Percentiles rank a stretch among this genome's conserved stretches.
Conservation (phyloP, 1,284 basidiomycete genomes). For the Boletus sp. region DNA sequence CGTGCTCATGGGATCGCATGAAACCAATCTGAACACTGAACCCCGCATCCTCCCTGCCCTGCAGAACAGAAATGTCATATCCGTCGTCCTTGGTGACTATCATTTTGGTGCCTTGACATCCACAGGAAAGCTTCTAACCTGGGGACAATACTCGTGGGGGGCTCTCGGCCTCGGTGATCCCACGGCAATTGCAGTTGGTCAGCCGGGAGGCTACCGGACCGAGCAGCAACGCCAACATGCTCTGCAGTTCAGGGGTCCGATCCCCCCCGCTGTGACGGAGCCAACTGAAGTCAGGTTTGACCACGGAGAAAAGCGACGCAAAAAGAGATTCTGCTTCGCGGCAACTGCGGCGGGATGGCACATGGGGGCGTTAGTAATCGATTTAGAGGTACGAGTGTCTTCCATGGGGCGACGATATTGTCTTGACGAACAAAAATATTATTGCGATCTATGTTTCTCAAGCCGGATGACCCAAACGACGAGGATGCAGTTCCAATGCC, state of each 20-base stretch:
- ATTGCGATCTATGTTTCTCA: neutral
- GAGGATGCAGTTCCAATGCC: slow-evolving; percentile 23
- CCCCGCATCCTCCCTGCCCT: slow-evolving; percentile 69
- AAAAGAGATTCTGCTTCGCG: slow-evolving; percentile 71
- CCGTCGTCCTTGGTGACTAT: slow-evolving; percentile 86
- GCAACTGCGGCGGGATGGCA: slow-evolving; percentile 86
- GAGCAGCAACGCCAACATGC: slow-evolving; percentile 38
- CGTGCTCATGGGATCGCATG: slow-evolving; percentile 60
- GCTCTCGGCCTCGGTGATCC: slow-evolving; percentile 84
- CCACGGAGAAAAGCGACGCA: slow-evolving; percentile 45
- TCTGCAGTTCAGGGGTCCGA: slow-evolving; percentile 26
- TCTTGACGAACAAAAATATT: slow-evolving; percentile 2
- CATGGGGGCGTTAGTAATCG: slow-evolving; percentile 81
- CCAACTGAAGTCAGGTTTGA: slow-evolving; percentile 75
- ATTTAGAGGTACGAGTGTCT: slow-evolving; percentile 56
- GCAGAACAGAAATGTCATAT: slow-evolving; percentile 74
- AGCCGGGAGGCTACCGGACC: slow-evolving; percentile 59
- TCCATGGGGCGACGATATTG: neutral
- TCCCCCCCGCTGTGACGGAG: slow-evolving; percentile 48
- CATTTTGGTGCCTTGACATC: slow-evolving; percentile 83
- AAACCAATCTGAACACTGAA: slow-evolving; percentile 39
- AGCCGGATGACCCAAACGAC: slow-evolving; percentile 18
- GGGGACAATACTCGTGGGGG: slow-evolving; percentile 78
- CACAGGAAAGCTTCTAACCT: slow-evolving; percentile 75
- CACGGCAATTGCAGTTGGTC: slow-evolving; percentile 44